A percentile compares a stretch with the other conserved stretches of the same genome.
These are phyloP conservation scores for Pythium graminicola DNA, from an alignment of 352 stramenopile genomes.

Conservation along the genomic window DNA sequence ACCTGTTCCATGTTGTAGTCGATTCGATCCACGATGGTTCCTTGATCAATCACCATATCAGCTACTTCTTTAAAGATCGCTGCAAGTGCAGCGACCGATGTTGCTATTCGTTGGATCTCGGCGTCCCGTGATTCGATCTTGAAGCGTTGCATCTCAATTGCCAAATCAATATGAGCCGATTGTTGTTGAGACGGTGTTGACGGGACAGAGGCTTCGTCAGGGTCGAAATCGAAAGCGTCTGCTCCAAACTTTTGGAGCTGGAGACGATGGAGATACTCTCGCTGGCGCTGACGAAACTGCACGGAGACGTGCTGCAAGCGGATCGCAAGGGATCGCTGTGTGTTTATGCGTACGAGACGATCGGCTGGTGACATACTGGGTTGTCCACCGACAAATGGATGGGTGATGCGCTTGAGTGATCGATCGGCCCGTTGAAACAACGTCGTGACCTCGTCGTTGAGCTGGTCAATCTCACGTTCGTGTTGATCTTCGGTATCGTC, in stretches of 20 bases:
- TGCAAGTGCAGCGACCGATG: conserved; percentile 54
- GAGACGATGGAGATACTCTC: conserved; percentile 64
- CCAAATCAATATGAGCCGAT: conserved; percentile 28
- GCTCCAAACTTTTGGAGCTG: conserved; percentile 70
- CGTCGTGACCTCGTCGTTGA: conserved; percentile 55
- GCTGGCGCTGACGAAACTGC: conserved; percentile 57
- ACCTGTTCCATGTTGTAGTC: conserved; percentile 88
- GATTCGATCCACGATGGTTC: conserved; percentile 76
- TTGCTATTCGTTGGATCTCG: conserved; percentile 75
- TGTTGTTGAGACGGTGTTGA: not conserved
- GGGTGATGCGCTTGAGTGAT: conserved; percentile 64
- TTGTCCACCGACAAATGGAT: conserved; percentile 43
- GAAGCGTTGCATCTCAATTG: conserved; percentile 30
- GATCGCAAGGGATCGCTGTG: conserved; percentile 53
- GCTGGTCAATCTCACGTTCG: conserved; percentile 60
- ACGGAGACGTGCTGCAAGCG: conserved; percentile 57
- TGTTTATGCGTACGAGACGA: conserved; percentile 55
- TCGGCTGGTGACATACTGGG: conserved; percentile 42
- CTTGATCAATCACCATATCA: conserved; percentile 79
- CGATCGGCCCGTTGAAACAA: conserved; percentile 67
- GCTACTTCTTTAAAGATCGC: conserved; percentile 77
- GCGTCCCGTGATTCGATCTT: conserved; percentile 53
- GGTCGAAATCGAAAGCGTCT: conserved; percentile 50
- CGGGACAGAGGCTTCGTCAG: not conserved
- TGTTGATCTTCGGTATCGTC: conserved; percentile 57